phyloP scores from a whole-genome alignment of 2,329 filamentous ascomycete species.

The Stenocarpella maydis region DNA sequence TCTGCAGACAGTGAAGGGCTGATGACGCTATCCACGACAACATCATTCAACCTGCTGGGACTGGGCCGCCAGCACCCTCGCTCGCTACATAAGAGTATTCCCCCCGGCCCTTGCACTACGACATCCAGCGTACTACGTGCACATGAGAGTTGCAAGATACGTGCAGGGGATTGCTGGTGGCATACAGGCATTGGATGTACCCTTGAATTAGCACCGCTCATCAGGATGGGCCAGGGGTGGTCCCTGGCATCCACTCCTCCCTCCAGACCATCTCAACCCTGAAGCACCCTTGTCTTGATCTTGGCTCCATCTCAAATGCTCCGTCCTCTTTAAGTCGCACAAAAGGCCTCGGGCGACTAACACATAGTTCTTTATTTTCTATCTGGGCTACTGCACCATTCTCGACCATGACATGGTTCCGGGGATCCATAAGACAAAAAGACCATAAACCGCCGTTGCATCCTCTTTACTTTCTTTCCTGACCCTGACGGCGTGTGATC shows the following conservation, averaged over 20 bases:
- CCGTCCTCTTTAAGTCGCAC: conserved; percentile 57
- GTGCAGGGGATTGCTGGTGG: conserved; percentile 40
- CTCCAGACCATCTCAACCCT: conserved; percentile 46
- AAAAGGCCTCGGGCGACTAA: conserved; percentile 53
- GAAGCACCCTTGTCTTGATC: conserved; percentile 49
- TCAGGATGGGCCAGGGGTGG: conserved; percentile 47
- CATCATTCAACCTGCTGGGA: conserved; percentile 15
- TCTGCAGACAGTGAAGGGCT: background rate
- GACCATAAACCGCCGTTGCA: conserved; percentile 33
- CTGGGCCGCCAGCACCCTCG: conserved; percentile 25
- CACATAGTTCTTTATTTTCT: conserved; percentile 32
- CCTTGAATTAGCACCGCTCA: conserved; percentile 51
- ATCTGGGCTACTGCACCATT: conserved; percentile 36
- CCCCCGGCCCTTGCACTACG: conserved; percentile 26
- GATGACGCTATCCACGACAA: conserved; percentile 24
- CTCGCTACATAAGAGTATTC: conserved; percentile 14
- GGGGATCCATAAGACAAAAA: conserved; percentile 29
- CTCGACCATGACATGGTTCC: conserved; percentile 38
- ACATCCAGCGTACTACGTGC: conserved; percentile 8
- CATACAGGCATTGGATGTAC: conserved; percentile 43
- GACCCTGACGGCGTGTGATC: background rate
- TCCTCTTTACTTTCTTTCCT: conserved; percentile 35
- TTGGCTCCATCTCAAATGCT: conserved; percentile 54
- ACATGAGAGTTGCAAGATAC: conserved; percentile 16
- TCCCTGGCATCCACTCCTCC: conserved; percentile 47